Evolutionary conservation across 768 basidiomycete genomes (phyloP).

Genomic region (Calocybe cyanea): DNA sequence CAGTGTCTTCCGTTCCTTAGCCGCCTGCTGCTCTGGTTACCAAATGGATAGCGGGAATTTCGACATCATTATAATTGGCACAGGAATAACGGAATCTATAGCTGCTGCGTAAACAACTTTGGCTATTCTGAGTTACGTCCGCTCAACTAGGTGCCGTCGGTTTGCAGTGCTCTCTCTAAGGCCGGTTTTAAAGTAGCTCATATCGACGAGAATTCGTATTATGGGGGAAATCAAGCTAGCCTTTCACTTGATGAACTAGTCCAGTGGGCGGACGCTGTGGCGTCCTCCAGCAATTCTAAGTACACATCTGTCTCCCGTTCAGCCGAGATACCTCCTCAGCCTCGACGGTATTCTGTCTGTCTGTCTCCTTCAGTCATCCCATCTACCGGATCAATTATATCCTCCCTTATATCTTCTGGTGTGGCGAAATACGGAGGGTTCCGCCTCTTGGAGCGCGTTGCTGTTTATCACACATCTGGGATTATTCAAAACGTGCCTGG

Average conservation of each 20-base stretch:
- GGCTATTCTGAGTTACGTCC: background rate
- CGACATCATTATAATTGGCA: constrained; percentile 69
- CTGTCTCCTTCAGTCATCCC: constrained; percentile 82
- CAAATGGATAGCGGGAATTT: constrained; percentile 44
- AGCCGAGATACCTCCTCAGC: constrained; percentile 40
- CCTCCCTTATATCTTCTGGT: constrained; percentile 74
- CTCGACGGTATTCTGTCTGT: constrained; percentile 81
- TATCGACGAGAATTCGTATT: constrained; percentile 79
- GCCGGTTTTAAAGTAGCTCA: constrained; percentile 87
- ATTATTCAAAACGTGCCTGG: constrained; percentile 69
- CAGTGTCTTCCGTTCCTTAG: background rate
- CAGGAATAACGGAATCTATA: constrained; percentile 84
- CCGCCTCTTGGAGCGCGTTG: constrained; percentile 70
- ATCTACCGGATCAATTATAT: constrained; percentile 73
- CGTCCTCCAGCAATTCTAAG: constrained; percentile 20
- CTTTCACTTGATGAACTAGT: constrained; percentile 78
- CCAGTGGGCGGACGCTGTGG: constrained; percentile 53
- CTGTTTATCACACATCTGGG: constrained; percentile 48
- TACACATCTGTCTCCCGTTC: constrained; percentile 46
- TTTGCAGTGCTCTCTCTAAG: constrained; percentile 77
- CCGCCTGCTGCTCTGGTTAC: background rate
- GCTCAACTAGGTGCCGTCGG: constrained; percentile 6
- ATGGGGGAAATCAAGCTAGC: constrained; percentile 81
- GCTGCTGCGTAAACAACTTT: constrained; percentile 71
- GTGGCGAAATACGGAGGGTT: constrained; percentile 92